These are phyloP conservation scores for Termitomyces sp. DNA, from an alignment of 768 basidiomycete species.

Conservation along the genomic window DNA sequence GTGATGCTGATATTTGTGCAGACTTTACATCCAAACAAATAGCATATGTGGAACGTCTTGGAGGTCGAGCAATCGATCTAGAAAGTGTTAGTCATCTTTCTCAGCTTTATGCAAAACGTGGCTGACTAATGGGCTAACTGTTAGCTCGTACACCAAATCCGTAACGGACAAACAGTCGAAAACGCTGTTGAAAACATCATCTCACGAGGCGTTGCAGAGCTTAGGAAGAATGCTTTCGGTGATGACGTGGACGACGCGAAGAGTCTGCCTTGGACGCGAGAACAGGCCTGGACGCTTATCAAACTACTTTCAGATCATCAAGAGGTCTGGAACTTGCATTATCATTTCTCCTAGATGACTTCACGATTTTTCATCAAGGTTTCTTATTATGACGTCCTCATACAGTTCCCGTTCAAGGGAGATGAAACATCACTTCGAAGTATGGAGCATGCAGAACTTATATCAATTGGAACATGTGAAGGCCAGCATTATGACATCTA, in stretches of 20 bases:
- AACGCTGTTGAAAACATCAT: constrained; percentile 93
- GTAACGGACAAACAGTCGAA: constrained; percentile 61
- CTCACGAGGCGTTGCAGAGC: constrained; percentile 67
- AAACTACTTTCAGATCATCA: constrained; percentile 61
- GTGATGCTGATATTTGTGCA: constrained; percentile 46
- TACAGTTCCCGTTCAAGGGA: constrained; percentile 90
- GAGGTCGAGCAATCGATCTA: constrained; percentile 88
- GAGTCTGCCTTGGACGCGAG: constrained; percentile 72
- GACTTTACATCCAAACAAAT: constrained; percentile 53
- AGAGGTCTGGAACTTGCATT: constrained; percentile 44
- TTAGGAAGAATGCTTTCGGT: constrained; percentile 90
- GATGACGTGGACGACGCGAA: constrained; percentile 90
- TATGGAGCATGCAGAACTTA: constrained; percentile 88
- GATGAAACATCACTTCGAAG: constrained; percentile 74
- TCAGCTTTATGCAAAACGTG: neutral
- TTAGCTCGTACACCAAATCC: constrained; percentile 83
- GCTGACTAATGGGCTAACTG: neutral
- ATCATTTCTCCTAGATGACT: neutral
- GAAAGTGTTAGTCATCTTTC: constrained; percentile 54
- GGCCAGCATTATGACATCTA: constrained; percentile 34
- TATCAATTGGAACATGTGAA: constrained; percentile 71
- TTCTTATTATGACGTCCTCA: constrained; percentile 75
- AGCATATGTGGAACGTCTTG: constrained; percentile 64
- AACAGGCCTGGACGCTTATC: constrained; percentile 85
- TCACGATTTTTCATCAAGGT: constrained; percentile 38